Conservation (phyloP, 2,329 filamentous ascomycete species). For the Cladophialophora yegresii region DNA sequence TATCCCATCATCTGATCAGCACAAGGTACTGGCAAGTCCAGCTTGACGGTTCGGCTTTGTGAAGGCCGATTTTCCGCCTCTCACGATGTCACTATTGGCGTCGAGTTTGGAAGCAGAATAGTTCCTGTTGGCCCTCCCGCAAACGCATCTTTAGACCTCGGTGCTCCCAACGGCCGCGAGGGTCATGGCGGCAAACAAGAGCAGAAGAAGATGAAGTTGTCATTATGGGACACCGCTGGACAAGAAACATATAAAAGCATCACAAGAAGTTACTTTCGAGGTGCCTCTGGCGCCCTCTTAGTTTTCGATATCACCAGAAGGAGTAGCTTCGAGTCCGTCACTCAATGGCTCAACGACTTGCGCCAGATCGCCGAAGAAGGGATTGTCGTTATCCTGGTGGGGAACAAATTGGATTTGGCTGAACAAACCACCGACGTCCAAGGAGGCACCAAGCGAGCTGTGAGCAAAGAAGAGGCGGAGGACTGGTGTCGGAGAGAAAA, state of each 20-base stretch:
- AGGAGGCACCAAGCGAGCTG: constrained; percentile 62
- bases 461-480: constrained; percentile 79
- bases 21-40: constrained; percentile 73
- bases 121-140: constrained; percentile 86
- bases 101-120: constrained; percentile 92
- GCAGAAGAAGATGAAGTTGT: constrained; percentile 46
- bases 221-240: constrained; percentile 92
- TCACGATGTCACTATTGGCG: constrained; percentile 96
- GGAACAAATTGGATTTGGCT: constrained; percentile 89
- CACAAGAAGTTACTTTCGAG: constrained; percentile 89
- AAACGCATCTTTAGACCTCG: constrained; percentile 59
- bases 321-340: constrained; percentile 82
- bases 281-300: constrained; percentile 73
- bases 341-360: constrained; percentile 90
- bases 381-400: constrained; percentile 91
- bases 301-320: constrained; percentile 93
- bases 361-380: constrained; percentile 93
- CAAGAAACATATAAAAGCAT: constrained; percentile 98
- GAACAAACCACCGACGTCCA: constrained; percentile 42
- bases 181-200: constrained; percentile 15
- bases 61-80: constrained; percentile 92
- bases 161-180: constrained; percentile 42
- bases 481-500: constrained; percentile 86
- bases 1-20: constrained; percentile 8
- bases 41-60: constrained; percentile 89